A percentile compares a stretch with the other conserved stretches of the same genome.
Conservation (phyloP, 495 filamentous ascomycete species). For the Tuber magnatum region DNA sequence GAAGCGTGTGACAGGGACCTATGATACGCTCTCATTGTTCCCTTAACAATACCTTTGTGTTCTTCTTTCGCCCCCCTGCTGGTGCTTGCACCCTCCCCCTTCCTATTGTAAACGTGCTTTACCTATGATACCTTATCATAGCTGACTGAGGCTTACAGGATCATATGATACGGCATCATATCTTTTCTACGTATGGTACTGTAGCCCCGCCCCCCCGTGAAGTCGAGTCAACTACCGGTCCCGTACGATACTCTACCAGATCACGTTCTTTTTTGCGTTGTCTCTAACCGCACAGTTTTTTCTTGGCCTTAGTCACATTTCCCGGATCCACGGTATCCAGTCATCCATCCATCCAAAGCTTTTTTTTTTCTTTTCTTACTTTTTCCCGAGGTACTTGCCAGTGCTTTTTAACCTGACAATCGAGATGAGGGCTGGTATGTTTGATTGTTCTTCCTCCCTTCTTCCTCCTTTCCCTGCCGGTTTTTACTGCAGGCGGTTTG, state of each 20-base stretch:
- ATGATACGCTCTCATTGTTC: too few species aligned
- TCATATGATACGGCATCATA: too few species aligned
- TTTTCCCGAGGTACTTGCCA: background rate
- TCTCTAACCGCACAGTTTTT: background rate
- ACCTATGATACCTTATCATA: too few species aligned
- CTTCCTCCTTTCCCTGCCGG: background rate
- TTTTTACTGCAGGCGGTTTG: background rate
- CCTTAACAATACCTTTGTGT: background rate
- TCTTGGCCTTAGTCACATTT: background rate
- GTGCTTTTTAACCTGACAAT: background rate
- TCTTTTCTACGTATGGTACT: too few species aligned
- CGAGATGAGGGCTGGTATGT: constrained; percentile 1
- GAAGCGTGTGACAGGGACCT: too few species aligned
- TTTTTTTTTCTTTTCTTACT: background rate
- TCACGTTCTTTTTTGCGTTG: background rate
- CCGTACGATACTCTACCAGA: background rate
- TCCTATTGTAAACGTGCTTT: background rate
- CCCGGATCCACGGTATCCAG: background rate
- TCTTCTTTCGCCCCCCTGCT: background rate
- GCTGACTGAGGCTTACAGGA: too few species aligned
- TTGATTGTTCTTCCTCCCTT: background rate
- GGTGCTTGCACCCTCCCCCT: background rate
- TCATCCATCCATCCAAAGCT: background rate
- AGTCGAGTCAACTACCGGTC: background rate
- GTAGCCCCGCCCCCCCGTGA: background rate